Evolutionary conservation across 345 rosid species (phyloP), one percentile per base, ranked within the genome.

Genomic region (Cardamine resedifolia): DNA sequence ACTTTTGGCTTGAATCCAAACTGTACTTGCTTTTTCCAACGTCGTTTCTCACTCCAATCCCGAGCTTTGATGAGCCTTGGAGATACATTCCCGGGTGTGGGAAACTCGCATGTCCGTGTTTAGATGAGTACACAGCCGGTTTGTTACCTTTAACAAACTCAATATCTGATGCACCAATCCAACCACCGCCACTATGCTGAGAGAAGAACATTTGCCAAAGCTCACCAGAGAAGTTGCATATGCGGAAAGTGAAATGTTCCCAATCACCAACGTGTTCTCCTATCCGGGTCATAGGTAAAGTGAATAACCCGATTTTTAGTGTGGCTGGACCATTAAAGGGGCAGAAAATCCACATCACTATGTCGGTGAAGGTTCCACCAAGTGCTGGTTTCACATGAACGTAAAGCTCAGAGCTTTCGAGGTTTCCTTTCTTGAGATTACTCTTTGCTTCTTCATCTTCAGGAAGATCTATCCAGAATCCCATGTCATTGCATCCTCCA

Each of bases 251-350:
- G 81, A 77, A 86, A 78, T 93, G 98, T 66, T 90, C 97, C 98
- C 98, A 93, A 51, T 93, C 98, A 26, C 96, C 75, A 0, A 93
- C 89, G 57, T 93, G 98, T 63, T 93, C 74, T 18, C 98, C 98
- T 16, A 93, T 53, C 64, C 81, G 85, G 38, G 77, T 86, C 96
- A 93, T 86, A 7, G 76, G 84, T 41, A 93, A 59, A 39, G 68
- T 93, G 87, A 88, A 71, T 10, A 81, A 16, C 43, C 96, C 98
- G 34, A 90, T 68, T 81, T 93, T 93, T 43, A 93, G 89, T 12
- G 92, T 88, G 19, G 86, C 89, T 0, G 97, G 94, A 33, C 98
- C 97, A 55, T 93, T 93, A 75, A 93, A 90, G 45, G 98, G 98
- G 20, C 96, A 87, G 74, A 90, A 93, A 26, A 90, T 75, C 98